Evolutionary conservation across 495 filamentous ascomycete genomes (phyloP), one percentile per base, ranked within the genome.

Genomic region (Trichoderma asperelloides): DNA sequence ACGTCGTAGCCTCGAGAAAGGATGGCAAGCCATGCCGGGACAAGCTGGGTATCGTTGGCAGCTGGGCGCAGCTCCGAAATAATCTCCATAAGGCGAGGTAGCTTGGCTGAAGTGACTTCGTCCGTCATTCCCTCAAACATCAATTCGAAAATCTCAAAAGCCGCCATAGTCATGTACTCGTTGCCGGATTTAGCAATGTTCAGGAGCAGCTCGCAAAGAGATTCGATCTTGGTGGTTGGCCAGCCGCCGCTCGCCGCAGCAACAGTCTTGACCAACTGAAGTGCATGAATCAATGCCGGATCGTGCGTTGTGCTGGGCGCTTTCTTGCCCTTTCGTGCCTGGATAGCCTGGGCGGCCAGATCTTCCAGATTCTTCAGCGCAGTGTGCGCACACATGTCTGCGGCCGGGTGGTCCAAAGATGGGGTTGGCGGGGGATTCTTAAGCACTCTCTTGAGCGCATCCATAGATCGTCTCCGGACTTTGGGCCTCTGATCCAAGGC

Each of bases 1-100:
- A 98, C 92, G 76, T 97, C 93, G 75, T 97, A 96, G 2, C 91
- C 96, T 76, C 95, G 84, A 13, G 94, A 96, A 16, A 98, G 76
- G 47, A 98, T 93, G 4, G 93, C 95, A 69, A 98, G 91, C 95
- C 95, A 98, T 1, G 95, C 91, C 0, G 95, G 95, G 0, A 97
- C 84, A 28, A 98, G 81, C 76, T 96, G 92, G 0, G 92, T 91
- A 78, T 98, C 96, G 73, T 89, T 94, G 70, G 91, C 84, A 9
- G 92, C 91, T 33, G 95, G 95, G 69, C 91, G 90, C 65, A 98
- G 79, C 77, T 98, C 92, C 28, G 86, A 86, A 70, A 98, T 96
- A 23, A 85, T 82, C 69, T 96, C 92, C 70, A 98, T 80, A 23
- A 98, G 82, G 67, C 89, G 85, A 16, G 96, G 93, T 13, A 98